Conservation (phyloP, 2,329 filamentous ascomycete species). For the Apiospora rasikravindrae region DNA sequence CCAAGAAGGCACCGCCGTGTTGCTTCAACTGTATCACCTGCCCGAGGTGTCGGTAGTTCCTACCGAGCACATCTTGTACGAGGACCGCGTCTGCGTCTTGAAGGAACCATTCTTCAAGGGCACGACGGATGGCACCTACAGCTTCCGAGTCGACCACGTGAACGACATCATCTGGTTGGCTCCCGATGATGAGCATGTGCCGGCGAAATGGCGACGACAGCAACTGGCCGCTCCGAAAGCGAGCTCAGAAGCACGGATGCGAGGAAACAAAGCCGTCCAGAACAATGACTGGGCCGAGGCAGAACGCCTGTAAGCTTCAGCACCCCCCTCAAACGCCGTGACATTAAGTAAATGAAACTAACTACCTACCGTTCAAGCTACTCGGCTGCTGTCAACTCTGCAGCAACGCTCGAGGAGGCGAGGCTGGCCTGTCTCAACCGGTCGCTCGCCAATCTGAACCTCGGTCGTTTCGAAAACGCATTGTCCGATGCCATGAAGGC, state of each 20-base stretch:
- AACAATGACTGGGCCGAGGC: conserved; percentile 36
- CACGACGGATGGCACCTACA: conserved; percentile 44
- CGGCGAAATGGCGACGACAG: conserved; percentile 40
- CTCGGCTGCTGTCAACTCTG: conserved; percentile 39
- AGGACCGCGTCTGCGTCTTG: conserved; percentile 46
- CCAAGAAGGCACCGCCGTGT: conserved; percentile 39
- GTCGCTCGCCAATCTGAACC: conserved; percentile 40
- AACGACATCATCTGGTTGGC: conserved; percentile 51
- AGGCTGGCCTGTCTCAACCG: conserved; percentile 43
- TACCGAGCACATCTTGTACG: conserved; percentile 40
- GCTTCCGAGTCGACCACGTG: conserved; percentile 57
- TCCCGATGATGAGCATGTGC: conserved; percentile 44
- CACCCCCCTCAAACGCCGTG: not conserved
- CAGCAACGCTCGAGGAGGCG: conserved; percentile 42
- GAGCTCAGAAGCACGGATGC: conserved; percentile 31
- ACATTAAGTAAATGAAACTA: not conserved
- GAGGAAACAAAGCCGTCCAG: conserved; percentile 43
- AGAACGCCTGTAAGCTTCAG: conserved; percentile 38
- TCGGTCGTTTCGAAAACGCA: conserved; percentile 36
- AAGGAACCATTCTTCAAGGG: conserved; percentile 61
- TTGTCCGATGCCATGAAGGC: conserved; percentile 36
- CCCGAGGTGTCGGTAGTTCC: conserved; percentile 42
- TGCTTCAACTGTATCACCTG: conserved; percentile 49
- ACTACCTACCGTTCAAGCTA: conserved; percentile 40
- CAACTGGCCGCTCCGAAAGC: not conserved